Conservation (phyloP, 2,329 filamentous ascomycete species). For the Fusarium heterosporum region DNA sequence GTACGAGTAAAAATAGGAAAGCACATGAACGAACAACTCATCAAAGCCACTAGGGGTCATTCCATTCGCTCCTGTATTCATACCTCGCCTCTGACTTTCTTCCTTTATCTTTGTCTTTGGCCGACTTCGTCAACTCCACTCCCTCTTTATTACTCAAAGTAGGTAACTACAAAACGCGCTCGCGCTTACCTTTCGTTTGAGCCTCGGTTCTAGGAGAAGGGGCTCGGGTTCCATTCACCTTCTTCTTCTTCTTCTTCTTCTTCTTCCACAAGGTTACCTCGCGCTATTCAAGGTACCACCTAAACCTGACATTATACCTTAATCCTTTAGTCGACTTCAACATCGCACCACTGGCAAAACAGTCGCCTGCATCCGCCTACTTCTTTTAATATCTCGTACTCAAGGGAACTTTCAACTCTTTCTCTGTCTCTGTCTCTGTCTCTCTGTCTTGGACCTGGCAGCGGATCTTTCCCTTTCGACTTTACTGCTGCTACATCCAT, state of each 20-base stretch:
- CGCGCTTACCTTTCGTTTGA: conserved; percentile 1
- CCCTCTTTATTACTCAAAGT: conserved; percentile 28
- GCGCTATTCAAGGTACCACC: conserved; percentile 2
- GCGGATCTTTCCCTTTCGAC: conserved; percentile 7
- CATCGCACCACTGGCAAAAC: conserved; percentile 27
- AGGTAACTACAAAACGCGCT: conserved; percentile 7
- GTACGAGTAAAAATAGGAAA: conserved; percentile 31
- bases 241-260: neutral
- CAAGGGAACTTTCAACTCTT: neutral
- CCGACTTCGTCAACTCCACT: conserved; percentile 5
- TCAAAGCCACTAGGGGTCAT: conserved; percentile 6
- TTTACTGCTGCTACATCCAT: conserved; percentile 7
- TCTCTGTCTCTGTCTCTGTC: neutral
- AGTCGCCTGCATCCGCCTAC: conserved; percentile 1
- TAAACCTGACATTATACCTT: conserved; percentile 7
- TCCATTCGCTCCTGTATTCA: conserved; percentile 6
- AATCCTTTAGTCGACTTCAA: conserved; percentile 27
- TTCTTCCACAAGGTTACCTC: conserved; percentile 17
- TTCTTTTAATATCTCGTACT: conserved; percentile 7
- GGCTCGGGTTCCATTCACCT: conserved; percentile 5
- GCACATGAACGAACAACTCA: conserved; percentile 41
- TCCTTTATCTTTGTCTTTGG: neutral
- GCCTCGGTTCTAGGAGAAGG: conserved; percentile 23
- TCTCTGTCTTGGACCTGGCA: conserved; percentile 1
- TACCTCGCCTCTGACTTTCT: conserved; percentile 11